These are phyloP conservation scores for Rheum nobile DNA, from an alignment of 148 eudicot genomes.

Conservation along the genomic window DNA sequence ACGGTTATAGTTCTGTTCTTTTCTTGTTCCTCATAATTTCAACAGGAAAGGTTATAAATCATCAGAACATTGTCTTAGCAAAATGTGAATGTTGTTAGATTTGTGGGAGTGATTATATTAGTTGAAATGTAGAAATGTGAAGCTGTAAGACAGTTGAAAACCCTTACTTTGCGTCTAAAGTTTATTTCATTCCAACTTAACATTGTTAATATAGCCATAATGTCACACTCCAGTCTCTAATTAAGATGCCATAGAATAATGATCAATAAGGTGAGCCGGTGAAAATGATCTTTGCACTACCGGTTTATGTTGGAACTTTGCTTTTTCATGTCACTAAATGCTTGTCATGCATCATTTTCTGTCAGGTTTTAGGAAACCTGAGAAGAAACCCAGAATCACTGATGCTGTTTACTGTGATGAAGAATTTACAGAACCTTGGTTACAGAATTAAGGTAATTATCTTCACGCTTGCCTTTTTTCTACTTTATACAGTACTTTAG, in stretches of 20 bases:
- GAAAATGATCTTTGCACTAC: neutral
- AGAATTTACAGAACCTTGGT: conserved; percentile 55
- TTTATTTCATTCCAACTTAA: neutral
- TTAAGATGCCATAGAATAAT: neutral
- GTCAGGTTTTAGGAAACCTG: conserved; percentile 71
- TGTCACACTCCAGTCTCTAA: neutral
- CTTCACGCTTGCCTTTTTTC: neutral
- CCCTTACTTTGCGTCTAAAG: neutral
- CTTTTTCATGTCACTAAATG: neutral
- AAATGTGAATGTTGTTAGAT: neutral
- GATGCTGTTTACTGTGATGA: conserved; percentile 69
- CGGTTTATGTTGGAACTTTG: neutral
- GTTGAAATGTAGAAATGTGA: neutral
- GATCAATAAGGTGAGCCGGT: neutral
- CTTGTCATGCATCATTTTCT: conserved; percentile 12
- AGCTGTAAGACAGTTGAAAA: neutral
- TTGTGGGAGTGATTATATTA: neutral
- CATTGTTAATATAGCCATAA: neutral
- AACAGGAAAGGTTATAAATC: neutral
- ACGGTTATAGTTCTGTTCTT: neutral
- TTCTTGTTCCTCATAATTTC: neutral
- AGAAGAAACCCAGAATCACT: conserved; percentile 57
- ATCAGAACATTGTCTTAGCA: neutral
- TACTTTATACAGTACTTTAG: neutral
- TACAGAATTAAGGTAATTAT: conserved; percentile 59